Conservation (phyloP, 768 basidiomycete species). For the Collybiopsis luxurians region DNA sequence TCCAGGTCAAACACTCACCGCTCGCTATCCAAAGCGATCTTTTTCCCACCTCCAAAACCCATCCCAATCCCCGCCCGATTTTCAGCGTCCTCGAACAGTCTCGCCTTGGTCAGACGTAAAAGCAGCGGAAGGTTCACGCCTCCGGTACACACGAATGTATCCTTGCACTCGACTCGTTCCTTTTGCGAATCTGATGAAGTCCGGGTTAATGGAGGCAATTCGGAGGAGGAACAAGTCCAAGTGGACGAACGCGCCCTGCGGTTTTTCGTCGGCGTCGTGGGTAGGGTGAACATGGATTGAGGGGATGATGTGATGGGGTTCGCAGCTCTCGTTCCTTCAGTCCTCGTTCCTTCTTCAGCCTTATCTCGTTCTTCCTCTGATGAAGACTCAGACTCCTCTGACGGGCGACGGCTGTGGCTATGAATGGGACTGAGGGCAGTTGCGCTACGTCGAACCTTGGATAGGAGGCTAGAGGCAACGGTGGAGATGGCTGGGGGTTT, state of each 20-base stretch:
- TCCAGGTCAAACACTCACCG: constrained; percentile 45
- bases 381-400: not conserved
- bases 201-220: not conserved
- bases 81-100: constrained; percentile 48
- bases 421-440: not conserved
- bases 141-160: constrained; percentile 56
- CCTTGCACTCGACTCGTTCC: constrained; percentile 26
- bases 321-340: too few species aligned
- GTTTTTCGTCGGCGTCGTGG: not conserved
- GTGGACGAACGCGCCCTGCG: not conserved
- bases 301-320: too few species aligned
- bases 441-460: not conserved
- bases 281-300: not conserved
- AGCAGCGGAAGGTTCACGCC: constrained; percentile 62
- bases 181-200: constrained; percentile 11
- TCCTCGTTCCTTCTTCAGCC: too few species aligned
- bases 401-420: not conserved
- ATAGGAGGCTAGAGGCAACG: not conserved
- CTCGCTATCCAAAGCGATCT: constrained; percentile 52
- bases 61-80: constrained; percentile 49
- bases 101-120: constrained; percentile 50
- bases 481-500: not conserved
- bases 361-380: not conserved
- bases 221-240: not conserved
- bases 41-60: not conserved